Percentiles rank a stretch among this genome's conserved stretches.
These are phyloP conservation scores for Cordyceps fumosorosea DNA, from an alignment of 2,329 filamentous ascomycete genomes.

Conservation along the genomic window DNA sequence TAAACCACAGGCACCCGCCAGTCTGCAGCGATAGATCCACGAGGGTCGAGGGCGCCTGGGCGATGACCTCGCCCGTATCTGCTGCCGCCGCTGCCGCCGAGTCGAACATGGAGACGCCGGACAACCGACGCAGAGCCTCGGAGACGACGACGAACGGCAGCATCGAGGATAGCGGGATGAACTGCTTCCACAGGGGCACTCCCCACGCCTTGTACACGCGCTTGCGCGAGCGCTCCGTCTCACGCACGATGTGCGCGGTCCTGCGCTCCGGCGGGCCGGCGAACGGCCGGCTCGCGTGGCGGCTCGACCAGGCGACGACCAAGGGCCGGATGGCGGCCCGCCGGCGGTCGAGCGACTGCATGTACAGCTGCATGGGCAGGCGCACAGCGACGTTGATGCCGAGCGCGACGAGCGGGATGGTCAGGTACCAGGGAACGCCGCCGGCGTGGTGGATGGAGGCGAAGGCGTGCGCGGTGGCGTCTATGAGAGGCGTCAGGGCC, in stretches of 20 bases:
- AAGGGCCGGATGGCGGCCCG: conserved; percentile 26
- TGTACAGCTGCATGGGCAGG: conserved; percentile 41
- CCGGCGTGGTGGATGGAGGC: conserved; percentile 41
- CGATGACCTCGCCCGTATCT: conserved; percentile 1
- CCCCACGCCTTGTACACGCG: conserved; percentile 34
- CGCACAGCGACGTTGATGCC: conserved; percentile 38
- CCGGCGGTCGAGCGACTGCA: conserved; percentile 23
- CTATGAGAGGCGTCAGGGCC: conserved; percentile 19
- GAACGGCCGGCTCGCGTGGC: conserved; percentile 17
- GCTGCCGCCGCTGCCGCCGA: conserved; percentile 1
- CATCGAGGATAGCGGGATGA: conserved; percentile 32
- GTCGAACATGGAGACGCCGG: conserved; percentile 24
- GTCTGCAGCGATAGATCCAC: conserved; percentile 32
- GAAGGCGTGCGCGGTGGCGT: conserved; percentile 37
- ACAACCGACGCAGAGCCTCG: conserved; percentile 43
- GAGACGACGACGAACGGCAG: conserved; percentile 45
- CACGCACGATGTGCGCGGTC: conserved; percentile 18
- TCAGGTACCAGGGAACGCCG: conserved; percentile 46
- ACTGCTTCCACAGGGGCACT: conserved; percentile 42
- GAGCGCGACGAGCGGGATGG: conserved; percentile 46
- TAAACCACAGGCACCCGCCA: conserved; percentile 50
- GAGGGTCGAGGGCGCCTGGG: background rate
- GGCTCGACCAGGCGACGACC: conserved; percentile 25
- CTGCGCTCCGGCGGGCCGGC: conserved; percentile 15
- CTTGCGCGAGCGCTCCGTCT: conserved; percentile 23